These are phyloP conservation scores for Apiospora arundinis DNA, from an alignment of 2,329 filamentous ascomycete species.

Conservation along the genomic window DNA sequence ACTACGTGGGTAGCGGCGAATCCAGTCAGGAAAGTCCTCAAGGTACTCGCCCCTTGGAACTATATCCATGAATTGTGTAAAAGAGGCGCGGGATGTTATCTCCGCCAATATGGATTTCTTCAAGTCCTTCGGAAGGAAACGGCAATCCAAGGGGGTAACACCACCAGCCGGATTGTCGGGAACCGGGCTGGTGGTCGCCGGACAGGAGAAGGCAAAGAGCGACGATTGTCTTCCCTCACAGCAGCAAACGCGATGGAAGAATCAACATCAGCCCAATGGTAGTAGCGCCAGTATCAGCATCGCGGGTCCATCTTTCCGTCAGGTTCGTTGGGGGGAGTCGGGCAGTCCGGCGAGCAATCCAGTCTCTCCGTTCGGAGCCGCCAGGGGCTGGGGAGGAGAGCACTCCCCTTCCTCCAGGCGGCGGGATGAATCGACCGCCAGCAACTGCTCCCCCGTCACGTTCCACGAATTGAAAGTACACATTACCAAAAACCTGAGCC, in stretches of 20 bases:
- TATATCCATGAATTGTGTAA: not conserved
- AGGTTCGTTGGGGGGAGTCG: not conserved
- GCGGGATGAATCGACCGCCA: not conserved
- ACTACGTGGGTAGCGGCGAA: not conserved
- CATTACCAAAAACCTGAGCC: not conserved
- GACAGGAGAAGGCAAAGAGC: not conserved
- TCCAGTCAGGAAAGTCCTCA: not conserved
- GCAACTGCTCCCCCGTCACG: not conserved
- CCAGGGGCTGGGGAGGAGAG: not conserved
- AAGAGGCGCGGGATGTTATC: not conserved
- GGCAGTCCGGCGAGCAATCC: not conserved
- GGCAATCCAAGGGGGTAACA: slow-evolving; percentile 7
- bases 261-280: not conserved
- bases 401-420: not conserved
- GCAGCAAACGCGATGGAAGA: not conserved
- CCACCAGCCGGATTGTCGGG: not conserved
- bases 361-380: not conserved
- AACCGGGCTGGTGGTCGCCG: not conserved
- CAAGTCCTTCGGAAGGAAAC: slow-evolving; percentile 2
- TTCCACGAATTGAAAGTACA: not conserved
- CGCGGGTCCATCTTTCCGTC: not conserved
- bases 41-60: not conserved
- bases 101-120: slow-evolving; percentile 8
- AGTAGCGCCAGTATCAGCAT: no score
- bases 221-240: not conserved